Base-by-base conservation (phyloP, 2,329 filamentous ascomycete genomes). In the Bipolaris sorokiniana region DNA sequence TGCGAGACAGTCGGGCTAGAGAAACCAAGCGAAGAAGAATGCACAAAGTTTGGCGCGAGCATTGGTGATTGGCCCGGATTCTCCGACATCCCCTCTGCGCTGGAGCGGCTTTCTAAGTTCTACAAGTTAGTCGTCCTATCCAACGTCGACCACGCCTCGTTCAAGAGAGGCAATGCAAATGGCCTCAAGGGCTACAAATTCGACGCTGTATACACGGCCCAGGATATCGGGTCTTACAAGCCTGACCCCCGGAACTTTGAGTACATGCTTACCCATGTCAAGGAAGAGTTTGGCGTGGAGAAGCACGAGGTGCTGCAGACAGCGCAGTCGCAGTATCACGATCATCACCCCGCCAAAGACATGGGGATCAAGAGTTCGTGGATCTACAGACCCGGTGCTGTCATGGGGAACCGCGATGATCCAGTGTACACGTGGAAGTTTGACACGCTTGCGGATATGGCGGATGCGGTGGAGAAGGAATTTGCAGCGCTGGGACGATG, bases 191-290 rank as follows among this genome's bases (percentile, higher is more conserved):
- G 81, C 0, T 80, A 84, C 22, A 64, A 78, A 11, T 88, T 91
- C 66, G 88, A 90, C 65, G 81, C 82, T 11, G 79, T 90, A 22
- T 86, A 89, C 73, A 91, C 88, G 2, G 90, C 90, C 1, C 80
- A 92, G 74, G 84, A 89, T 42, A 85, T 92, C 51, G 88, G 90
- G 1, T 82, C 79, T 6, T 92, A 92, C 73, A 92, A 92, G 78
- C 90, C 90, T 0, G 77, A 84, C 59, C 70, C 76, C 36, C 71
- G 72, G 26, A 91, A 91, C 66, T 92, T 92, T 63, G 79, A 84
- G 54, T 88, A 89, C 68, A 77, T 92, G 75, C 77, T 91, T 13
- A 70, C 74, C 13, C 78, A 82, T 33, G 82, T 84, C 16, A 76
- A 82, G 66, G 65, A 73, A 3, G 81, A 85, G 5, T 83, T 89